Conservation (phyloP, 306 rosid genomes). For the Cyamopsis tetragonoloba region DNA sequence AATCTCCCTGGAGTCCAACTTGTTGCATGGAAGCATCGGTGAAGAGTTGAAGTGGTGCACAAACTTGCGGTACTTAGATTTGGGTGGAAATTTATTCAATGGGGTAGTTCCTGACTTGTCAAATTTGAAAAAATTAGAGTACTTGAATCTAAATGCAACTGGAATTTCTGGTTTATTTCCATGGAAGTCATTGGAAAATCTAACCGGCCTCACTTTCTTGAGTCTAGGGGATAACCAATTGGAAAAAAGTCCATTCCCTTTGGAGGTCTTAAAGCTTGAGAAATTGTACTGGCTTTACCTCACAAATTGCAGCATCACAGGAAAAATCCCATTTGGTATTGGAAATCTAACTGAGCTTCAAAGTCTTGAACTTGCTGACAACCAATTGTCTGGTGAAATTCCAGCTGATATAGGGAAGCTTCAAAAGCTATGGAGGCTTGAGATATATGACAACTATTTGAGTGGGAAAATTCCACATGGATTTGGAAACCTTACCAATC, state of each 20-base stretch:
- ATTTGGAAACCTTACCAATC: conserved; percentile 64
- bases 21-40: conserved; percentile 41
- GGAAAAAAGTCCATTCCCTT: conserved; percentile 44
- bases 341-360: conserved; percentile 66
- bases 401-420: conserved; percentile 60
- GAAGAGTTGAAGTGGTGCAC: conserved; percentile 56
- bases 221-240: conserved; percentile 76
- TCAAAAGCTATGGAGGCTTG: conserved; percentile 51
- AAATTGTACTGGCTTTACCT: conserved; percentile 77
- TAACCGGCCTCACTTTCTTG: conserved; percentile 47
- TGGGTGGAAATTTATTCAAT: conserved; percentile 57
- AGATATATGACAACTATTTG: conserved; percentile 53
- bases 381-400: conserved; percentile 53
- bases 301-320: conserved; percentile 59
- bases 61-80: conserved; percentile 55
- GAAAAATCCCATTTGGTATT: conserved; percentile 54
- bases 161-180: conserved; percentile 77
- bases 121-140: conserved; percentile 35
- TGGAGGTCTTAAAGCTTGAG: conserved; percentile 53
- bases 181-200: conserved; percentile 72
- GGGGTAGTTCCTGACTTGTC: conserved; percentile 72
- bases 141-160: conserved; percentile 51
- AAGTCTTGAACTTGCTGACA: conserved; percentile 66
- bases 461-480: conserved; percentile 60
- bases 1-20: conserved; percentile 48